Evolutionary conservation across 106 monocot species (phyloP).

Genomic region (Iris macrosiphon): DNA sequence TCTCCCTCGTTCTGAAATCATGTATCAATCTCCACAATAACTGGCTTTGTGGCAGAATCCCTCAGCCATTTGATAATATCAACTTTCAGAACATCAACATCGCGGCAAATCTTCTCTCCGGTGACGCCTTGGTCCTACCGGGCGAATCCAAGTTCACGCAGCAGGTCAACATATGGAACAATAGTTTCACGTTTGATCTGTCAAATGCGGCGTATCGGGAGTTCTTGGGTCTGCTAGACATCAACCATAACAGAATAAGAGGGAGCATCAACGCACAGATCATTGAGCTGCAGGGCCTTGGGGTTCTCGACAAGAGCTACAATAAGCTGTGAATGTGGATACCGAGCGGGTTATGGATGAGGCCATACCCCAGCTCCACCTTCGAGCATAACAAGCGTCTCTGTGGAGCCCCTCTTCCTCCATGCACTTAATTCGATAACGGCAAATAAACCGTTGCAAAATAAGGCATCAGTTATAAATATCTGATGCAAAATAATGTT

Average conservation of each 20-base stretch:
- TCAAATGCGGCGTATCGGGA: slow-evolving; percentile 24
- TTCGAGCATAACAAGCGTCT: slow-evolving; percentile 48
- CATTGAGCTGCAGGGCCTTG: slow-evolving; percentile 10
- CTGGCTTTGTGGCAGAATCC: slow-evolving; percentile 34
- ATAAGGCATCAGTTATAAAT: no score
- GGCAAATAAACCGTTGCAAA: no score
- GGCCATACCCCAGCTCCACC: slow-evolving; percentile 14
- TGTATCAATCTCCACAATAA: slow-evolving; percentile 38
- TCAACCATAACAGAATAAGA: slow-evolving; percentile 12
- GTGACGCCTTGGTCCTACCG: slow-evolving; percentile 46
- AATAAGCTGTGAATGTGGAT: slow-evolving; percentile 48
- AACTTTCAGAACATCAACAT: slow-evolving; percentile 24
- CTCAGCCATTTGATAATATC: slow-evolving; percentile 5
- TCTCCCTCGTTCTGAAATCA: no score
- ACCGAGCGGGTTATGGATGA: slow-evolving; percentile 21
- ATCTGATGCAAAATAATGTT: no score
- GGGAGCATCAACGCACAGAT: slow-evolving; percentile 14
- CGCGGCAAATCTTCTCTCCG: slow-evolving; percentile 30
- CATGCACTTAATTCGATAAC: no score
- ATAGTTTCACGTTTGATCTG: slow-evolving; percentile 42
- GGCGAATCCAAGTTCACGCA: slow-evolving; percentile 13
- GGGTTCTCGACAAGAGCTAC: slow-evolving; percentile 37
- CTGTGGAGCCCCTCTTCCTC: slow-evolving; percentile 38
- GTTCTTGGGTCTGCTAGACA: slow-evolving; percentile 11
- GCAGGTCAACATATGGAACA: slow-evolving; percentile 28